Conservation (phyloP, 2,329 filamentous ascomycete species). For the Verticillium albo-atrum region DNA sequence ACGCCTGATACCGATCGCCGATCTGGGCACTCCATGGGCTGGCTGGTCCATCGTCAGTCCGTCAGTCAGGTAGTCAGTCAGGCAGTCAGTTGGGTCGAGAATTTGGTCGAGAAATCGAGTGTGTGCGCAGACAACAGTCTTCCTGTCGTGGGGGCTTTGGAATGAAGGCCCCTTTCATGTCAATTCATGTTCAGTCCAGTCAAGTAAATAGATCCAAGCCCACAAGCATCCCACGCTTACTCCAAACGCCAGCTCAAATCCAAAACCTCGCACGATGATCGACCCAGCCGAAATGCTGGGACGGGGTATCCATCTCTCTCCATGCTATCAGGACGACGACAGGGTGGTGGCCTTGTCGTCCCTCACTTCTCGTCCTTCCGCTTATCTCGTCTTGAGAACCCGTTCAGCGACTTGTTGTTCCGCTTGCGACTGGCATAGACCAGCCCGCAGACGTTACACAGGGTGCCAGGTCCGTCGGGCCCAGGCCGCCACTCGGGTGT, state of each 20-base stretch:
- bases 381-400: neutral
- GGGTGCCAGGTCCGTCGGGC: slow-evolving; percentile 66
- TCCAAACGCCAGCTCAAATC: neutral
- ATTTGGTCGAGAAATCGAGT: neutral
- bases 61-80: too few relatives aligned
- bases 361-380: neutral
- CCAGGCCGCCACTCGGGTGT: slow-evolving; percentile 74
- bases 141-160: neutral
- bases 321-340: neutral
- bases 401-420: slow-evolving; percentile 1
- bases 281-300: neutral
- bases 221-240: neutral
- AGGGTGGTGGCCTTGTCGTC: neutral
- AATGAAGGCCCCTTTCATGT: neutral
- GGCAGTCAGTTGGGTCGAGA: neutral
- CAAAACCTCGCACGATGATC: neutral
- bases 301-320: neutral
- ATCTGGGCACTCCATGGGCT: neutral
- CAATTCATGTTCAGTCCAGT: neutral
- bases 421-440: slow-evolving; percentile 27
- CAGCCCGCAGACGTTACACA: slow-evolving; percentile 71
- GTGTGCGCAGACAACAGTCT: neutral
- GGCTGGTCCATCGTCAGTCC: too few relatives aligned
- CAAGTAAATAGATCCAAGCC: neutral
- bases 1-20: neutral